Base-by-base conservation (phyloP, 2,329 filamentous ascomycete genomes). In the Amylocarpus encephaloides region DNA sequence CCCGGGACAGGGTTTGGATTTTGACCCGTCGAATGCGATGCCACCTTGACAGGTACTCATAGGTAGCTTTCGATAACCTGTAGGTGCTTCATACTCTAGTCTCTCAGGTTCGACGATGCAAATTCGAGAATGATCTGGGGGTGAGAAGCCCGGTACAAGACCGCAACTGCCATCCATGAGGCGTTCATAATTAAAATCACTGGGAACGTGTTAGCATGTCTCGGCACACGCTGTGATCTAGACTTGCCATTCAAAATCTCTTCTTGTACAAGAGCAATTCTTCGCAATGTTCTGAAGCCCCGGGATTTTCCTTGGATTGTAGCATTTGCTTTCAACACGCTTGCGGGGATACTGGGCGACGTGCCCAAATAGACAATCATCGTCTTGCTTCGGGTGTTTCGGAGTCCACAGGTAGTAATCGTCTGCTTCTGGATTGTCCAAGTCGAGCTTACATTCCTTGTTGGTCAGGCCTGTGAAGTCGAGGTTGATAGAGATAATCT, bases 351-450 rank as follows among this genome's bases (percentile, higher is more conserved):
- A 98, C 64, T 88, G 80, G 29, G 91, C 83, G 51, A 88, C 79
- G 66, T 97, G 94, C 1, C 93, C 93, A 63, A 98, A 98, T 2
- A 98, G 76, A 68, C 93, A 98, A 59, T 90, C 82, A 56, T 89
- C 76, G 7, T 86, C 72, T 57, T 86, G 79, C 53, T 84, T 71
- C 2, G 93, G 93, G 66, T 97, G 93, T 61, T 81, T 82, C 2
- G 93, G 92, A 43, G 80, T 81, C 92, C 92, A 98, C 5, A 94
- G 71, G 53, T 86, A 79, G 69, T 96, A 98, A 69, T 97, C 88
- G 15, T 73, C 73, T 12, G 75, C 74, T 18, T 80, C 76, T 13
- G 76, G 76, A 38, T 77, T 63, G 2, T 74, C 65, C 56, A 92
- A 82, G 52, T 85, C 73, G 48, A 85, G 71, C 45, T 83, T 72